phyloP scores from a whole-genome alignment of 129 eudicot species.

The Flaveria ramosissima region DNA sequence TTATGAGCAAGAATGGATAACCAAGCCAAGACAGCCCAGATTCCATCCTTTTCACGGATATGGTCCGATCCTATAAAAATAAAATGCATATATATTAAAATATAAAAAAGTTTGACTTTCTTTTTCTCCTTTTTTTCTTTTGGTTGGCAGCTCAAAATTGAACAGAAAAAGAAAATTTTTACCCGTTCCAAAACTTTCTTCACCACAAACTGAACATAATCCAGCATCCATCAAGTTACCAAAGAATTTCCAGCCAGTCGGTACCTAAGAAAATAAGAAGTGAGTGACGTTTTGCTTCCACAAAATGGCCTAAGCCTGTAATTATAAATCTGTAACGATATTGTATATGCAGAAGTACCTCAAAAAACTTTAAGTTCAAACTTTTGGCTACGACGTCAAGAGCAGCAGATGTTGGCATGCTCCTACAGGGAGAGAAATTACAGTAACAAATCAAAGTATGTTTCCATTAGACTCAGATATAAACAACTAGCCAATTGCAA shows the following conservation, averaged over 20 bases:
- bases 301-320: neutral
- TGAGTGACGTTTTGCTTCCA: slow-evolving; percentile 13
- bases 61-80: slow-evolving; percentile 71
- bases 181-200: slow-evolving; percentile 99
- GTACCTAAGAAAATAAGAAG: slow-evolving; percentile 52
- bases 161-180: slow-evolving; percentile 18
- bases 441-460: slow-evolving; percentile 16
- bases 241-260: slow-evolving; percentile 97
- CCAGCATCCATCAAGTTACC: slow-evolving; percentile 98
- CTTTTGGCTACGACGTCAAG: slow-evolving; percentile 95
- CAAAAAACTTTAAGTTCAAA: slow-evolving; percentile 77
- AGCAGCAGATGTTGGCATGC: slow-evolving; percentile 99
- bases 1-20: slow-evolving; percentile 78
- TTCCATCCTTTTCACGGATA: slow-evolving; percentile 92
- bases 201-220: slow-evolving; percentile 91
- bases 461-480: slow-evolving; percentile 3
- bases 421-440: slow-evolving; percentile 54
- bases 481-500: neutral
- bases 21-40: slow-evolving; percentile 98
- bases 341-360: slow-evolving; percentile 47
- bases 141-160: neutral
- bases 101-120: neutral
- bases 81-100: neutral
- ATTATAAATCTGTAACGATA: neutral
- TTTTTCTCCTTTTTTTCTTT: neutral